A percentile compares a stretch with the other conserved stretches of the same genome.
These are phyloP conservation scores for Quercus alba DNA, from an alignment of 306 rosid genomes.

Conservation along the genomic window DNA sequence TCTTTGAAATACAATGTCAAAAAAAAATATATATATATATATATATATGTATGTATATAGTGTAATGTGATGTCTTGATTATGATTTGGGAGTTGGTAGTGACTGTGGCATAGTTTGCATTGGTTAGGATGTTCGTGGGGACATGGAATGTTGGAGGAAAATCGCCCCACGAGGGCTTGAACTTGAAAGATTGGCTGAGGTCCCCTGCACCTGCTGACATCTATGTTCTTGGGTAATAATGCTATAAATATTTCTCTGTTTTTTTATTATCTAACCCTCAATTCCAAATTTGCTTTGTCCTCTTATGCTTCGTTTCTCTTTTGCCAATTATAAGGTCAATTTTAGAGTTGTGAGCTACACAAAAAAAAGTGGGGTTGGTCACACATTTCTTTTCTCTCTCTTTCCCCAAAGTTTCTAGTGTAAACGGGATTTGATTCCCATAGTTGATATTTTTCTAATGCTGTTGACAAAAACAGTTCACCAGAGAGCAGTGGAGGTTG, in stretches of 20 bases:
- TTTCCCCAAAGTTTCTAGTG: too few species aligned
- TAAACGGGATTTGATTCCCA: too few species aligned
- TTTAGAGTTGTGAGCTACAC: background rate
- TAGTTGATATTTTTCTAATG: too few species aligned
- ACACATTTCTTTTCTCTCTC: too few species aligned
- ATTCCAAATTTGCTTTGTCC: background rate
- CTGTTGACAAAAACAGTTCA: too few species aligned
- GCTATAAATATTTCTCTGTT: background rate
- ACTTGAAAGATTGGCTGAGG: conserved; percentile 70
- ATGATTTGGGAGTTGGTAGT: background rate
- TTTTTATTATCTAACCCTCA: background rate
- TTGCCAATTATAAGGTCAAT: background rate
- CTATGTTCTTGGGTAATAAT: conserved; percentile 79
- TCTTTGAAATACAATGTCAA: background rate
- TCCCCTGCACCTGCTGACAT: conserved; percentile 62
- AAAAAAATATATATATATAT: too few species aligned
- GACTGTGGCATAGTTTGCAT: background rate
- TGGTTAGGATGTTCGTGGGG: conserved; percentile 72
- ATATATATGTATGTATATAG: too few species aligned
- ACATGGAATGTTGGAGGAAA: conserved; percentile 99
- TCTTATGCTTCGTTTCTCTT: too few species aligned
- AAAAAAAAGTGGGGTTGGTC: too few species aligned
- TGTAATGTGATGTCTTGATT: background rate
- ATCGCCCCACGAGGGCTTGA: conserved; percentile 56
- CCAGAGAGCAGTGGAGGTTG: too few species aligned